Evolutionary conservation across 371 early-diverging fungal species (phyloP).

Genomic region (Rhizoclosmatium hyalinum): DNA sequence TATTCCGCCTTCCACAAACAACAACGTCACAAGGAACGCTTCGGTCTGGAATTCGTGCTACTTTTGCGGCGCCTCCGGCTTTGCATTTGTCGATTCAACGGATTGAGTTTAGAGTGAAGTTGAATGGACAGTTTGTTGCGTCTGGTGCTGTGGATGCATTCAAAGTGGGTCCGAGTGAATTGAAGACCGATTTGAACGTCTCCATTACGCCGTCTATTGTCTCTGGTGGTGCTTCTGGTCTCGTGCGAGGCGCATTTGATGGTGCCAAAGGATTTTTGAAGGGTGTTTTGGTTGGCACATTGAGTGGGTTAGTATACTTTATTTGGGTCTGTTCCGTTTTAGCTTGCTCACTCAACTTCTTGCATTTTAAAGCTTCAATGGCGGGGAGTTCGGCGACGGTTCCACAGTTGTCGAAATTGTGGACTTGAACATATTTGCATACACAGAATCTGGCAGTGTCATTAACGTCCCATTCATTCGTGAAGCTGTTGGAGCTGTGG

Average conservation of each 20-base stretch:
- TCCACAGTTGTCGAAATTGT: slow-evolving; percentile 4
- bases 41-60: slow-evolving; percentile 4
- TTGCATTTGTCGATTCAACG: not conserved
- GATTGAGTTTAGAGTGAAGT: slow-evolving; percentile 8
- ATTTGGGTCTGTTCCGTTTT: not conserved
- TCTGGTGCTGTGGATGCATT: not conserved
- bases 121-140: slow-evolving; percentile 15
- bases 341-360: not conserved
- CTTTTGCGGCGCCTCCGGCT: slow-evolving; percentile 10
- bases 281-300: slow-evolving; percentile 7
- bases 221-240: not conserved
- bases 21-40: slow-evolving; percentile 1
- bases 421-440: slow-evolving; percentile 12
- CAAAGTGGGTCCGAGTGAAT: not conserved
- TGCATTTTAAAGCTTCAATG: not conserved
- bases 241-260: slow-evolving; percentile 1
- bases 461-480: slow-evolving; percentile 1
- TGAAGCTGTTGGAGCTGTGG: not conserved
- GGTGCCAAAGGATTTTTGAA: slow-evolving; percentile 19
- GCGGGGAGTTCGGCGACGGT: slow-evolving; percentile 23
- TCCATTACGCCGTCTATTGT: slow-evolving; percentile 10
- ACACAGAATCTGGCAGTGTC: not conserved
- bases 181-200: not conserved
- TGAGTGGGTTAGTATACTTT: slow-evolving; percentile 8
- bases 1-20: not conserved